Evolutionary conservation across 2,329 filamentous ascomycete genomes (phyloP).

Genomic region (Phyllosticta paracitricarpa): DNA sequence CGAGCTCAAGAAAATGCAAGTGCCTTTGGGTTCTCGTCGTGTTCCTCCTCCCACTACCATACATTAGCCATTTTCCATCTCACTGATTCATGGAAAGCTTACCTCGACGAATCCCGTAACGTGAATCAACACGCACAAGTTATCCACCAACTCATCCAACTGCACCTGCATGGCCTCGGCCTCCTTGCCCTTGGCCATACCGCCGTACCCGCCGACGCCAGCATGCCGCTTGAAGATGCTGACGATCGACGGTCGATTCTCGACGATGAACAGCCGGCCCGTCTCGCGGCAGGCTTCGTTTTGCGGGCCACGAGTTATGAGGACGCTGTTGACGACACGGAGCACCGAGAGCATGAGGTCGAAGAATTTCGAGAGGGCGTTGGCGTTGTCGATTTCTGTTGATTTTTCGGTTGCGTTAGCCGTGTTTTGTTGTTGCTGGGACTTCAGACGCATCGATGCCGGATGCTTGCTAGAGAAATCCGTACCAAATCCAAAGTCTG

Average conservation of each 20-base stretch:
- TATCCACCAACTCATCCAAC: slow-evolving; percentile 70
- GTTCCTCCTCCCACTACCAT: not conserved
- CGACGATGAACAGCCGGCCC: slow-evolving; percentile 67
- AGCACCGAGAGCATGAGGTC: slow-evolving; percentile 69
- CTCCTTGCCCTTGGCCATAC: slow-evolving; percentile 21
- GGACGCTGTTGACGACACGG: slow-evolving; percentile 70
- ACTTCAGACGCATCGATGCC: too few species aligned
- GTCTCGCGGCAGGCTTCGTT: slow-evolving; percentile 65
- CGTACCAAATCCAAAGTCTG: slow-evolving; percentile 71
- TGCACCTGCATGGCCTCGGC: slow-evolving; percentile 43
- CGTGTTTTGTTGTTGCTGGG: not conserved
- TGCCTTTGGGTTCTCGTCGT: not conserved
- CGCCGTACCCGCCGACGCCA: slow-evolving; percentile 50
- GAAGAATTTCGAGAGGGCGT: slow-evolving; percentile 73
- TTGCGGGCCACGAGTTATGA: slow-evolving; percentile 71
- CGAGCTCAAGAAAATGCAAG: not conserved
- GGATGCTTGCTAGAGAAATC: not conserved
- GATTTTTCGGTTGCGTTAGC: slow-evolving; percentile 6
- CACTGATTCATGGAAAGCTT: slow-evolving; percentile 24
- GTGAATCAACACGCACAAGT: slow-evolving; percentile 72
- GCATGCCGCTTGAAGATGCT: slow-evolving; percentile 85
- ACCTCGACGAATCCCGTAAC: slow-evolving; percentile 83
- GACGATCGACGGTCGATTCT: slow-evolving; percentile 75
- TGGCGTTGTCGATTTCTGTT: slow-evolving; percentile 54
- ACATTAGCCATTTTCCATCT: not conserved